phyloP scores from a whole-genome alignment of 805 yeast genomes.

The Ogataea minuta region DNA sequence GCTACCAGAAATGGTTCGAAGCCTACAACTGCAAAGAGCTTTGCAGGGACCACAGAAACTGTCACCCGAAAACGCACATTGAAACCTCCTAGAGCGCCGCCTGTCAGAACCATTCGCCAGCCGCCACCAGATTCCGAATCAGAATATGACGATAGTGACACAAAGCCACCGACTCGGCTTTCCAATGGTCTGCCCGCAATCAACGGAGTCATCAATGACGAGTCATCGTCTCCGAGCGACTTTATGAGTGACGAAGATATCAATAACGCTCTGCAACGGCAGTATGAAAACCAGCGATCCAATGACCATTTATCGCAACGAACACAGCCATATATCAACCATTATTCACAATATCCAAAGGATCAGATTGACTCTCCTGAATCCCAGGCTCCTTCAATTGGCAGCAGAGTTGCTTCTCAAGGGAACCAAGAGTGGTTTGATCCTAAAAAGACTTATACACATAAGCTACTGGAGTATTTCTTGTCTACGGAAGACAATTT shows the following conservation, averaged over 20 bases:
- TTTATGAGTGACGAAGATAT: constrained; percentile 53
- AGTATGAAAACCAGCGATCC: constrained; percentile 3
- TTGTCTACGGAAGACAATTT: constrained; percentile 54
- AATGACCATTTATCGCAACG: constrained; percentile 2
- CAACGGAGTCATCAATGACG: constrained; percentile 14
- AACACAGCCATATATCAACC: constrained; percentile 3
- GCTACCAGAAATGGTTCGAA: constrained; percentile 2
- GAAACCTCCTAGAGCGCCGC: constrained; percentile 8
- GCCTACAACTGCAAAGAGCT: constrained; percentile 1
- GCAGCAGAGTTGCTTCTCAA: constrained; percentile 4
- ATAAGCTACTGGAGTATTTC: constrained; percentile 50
- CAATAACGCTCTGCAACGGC: constrained; percentile 39
- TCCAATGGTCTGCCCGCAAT: neutral
- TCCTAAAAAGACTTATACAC: constrained; percentile 41
- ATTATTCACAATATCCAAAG: constrained; percentile 7
- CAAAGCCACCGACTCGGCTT: constrained; percentile 1
- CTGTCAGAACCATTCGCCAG: neutral
- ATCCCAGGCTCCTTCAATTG: constrained; percentile 5
- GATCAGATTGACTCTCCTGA: constrained; percentile 9
- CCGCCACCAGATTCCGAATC: constrained; percentile 8
- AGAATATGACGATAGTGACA: constrained; percentile 11
- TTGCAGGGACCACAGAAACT: constrained; percentile 5
- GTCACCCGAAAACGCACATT: constrained; percentile 7
- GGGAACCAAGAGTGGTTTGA: constrained; percentile 21
- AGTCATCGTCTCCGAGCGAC: constrained; percentile 51